Base-by-base conservation (phyloP, 1,284 basidiomycete species). In the Boletus sp. region DNA sequence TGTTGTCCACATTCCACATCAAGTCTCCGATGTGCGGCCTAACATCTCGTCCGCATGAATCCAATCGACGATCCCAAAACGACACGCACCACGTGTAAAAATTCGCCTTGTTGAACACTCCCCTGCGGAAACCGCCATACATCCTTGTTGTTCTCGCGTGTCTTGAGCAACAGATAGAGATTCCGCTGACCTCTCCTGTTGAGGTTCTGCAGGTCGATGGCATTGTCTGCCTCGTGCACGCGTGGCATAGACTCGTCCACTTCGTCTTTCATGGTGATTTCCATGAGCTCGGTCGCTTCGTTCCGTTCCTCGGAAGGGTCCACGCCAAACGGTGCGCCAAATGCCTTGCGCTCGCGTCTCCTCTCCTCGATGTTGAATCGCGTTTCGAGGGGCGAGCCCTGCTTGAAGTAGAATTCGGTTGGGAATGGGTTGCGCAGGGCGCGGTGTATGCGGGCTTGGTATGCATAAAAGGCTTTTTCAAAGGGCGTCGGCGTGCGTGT, bases 351-450 rank as follows among this genome's bases (percentile, higher is more conserved):
- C 68, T 94, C 92, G 55, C 89, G 83, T 64, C 81, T 79, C 59
- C 86, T 83, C 71, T 95, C 90, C 68, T 93, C 87, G 56, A 85
- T 75, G 52, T 81, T 86, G 74, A 95, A 98, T 53, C 90, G 85
- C 47, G 88, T 88, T 73, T 96, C 90, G 37, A 97, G 85, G 5
- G 94, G 82, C 0, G 94, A 94, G 1, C 95, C 96, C 61, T 90
- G 88, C 77, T 96, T 96, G 83, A 98, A 98, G 81, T 97, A 98
- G 76, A 97, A 97, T 48, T 94, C 89, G 59, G 87, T 84, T 21
- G 94, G 90, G 75, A 95, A 90, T 0, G 96, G 95, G 71, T 95
- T 95, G 72, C 91, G 89, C 47, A 98, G 79, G 8, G 94, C 90
- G 67, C 93, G 89, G 65, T 89, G 86, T 65, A 98, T 86, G 56